Evolutionary conservation across 2,329 filamentous ascomycete genomes (phyloP), one percentile per base, ranked within the genome.

Genomic region (Scedosporium minutisporum): DNA sequence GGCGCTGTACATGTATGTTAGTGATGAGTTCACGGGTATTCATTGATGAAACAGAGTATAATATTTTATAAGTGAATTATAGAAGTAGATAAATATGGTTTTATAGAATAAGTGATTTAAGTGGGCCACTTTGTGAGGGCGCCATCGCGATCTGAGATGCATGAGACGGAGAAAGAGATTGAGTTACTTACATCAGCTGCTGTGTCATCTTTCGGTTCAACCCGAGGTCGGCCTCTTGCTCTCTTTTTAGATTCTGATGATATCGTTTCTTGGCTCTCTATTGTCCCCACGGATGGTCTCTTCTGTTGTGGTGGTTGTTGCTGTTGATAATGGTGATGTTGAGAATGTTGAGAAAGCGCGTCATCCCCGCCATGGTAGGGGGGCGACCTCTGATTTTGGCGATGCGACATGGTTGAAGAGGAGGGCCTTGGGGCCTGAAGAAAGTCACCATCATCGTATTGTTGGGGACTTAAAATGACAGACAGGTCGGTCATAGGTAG

Each of bases 171-270:
- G 53, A 23, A 4, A 63, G 53, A 60, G n/a, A 60, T n/a, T 42
- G n/a, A 63, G 58, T 25, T 64, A 86, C 88, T 82, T 75, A 91
- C 90, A 77, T 93, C 90, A 62, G 84, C 86, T 65, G 89, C 86
- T 25, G 87, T 92, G 73, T 91, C 86, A 73, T 93, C 89, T 65
- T 86, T 85, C n/a, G 85, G 84, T 67, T 93, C 87, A 16, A 95
- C 79, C 60, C 90, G 80, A 5, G 91, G 91, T 62, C 91, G 82
- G 6, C 91, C 91, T 70, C 91, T 80, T 18, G 85, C 78, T 68
- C 88, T 85, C 71, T 84, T 87, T 68, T 78, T 80, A 58, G 78
- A 76, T 60, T 55, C 41, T 16, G 38, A 16, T 12, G 12, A 38
- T 38, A 16, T 38, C 9, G 21, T 38, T 25, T 57, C 60, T 27